These are phyloP conservation scores for Yarrowia sp. DNA, from an alignment of 805 yeast genomes.

Conservation along the genomic window DNA sequence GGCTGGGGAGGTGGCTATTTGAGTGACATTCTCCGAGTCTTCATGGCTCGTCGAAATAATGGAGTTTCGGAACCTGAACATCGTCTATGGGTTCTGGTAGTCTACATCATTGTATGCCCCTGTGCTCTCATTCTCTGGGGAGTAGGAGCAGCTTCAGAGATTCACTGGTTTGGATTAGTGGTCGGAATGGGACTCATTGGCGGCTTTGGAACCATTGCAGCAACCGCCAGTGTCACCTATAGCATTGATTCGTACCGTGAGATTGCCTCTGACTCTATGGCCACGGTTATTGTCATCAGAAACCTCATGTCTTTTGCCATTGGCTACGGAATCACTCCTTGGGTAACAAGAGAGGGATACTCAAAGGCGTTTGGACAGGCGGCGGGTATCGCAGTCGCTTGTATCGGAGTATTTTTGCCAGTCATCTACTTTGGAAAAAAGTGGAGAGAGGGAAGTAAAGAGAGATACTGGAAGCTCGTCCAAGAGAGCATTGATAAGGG, in stretches of 20 bases:
- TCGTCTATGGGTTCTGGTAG: slow-evolving; percentile 56
- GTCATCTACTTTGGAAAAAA: slow-evolving; percentile 11
- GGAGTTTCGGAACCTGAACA: slow-evolving; percentile 60
- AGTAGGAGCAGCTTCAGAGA: slow-evolving; percentile 57
- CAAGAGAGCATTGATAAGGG: slow-evolving; percentile 12
- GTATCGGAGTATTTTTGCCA: slow-evolving; percentile 11
- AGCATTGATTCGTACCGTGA: slow-evolving; percentile 57
- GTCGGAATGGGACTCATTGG: slow-evolving; percentile 57
- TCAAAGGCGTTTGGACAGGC: slow-evolving; percentile 52
- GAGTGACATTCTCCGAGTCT: slow-evolving; percentile 9
- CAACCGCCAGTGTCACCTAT: slow-evolving; percentile 55
- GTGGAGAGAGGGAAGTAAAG: slow-evolving; percentile 31
- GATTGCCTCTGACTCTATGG: slow-evolving; percentile 56
- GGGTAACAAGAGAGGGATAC: slow-evolving; percentile 56
- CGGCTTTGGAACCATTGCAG: slow-evolving; percentile 56
- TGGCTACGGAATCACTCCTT: slow-evolving; percentile 60
- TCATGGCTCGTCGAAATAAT: slow-evolving; percentile 46
- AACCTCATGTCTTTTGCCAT: slow-evolving; percentile 58
- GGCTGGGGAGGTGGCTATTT: slow-evolving; percentile 25
- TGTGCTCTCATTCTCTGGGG: slow-evolving; percentile 60
- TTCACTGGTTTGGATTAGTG: slow-evolving; percentile 58
- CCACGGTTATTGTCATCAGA: slow-evolving; percentile 57
- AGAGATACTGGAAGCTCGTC: slow-evolving; percentile 24
- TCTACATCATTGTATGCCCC: slow-evolving; percentile 56
- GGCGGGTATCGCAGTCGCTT: slow-evolving; percentile 1